Evolutionary conservation across 768 basidiomycete genomes (phyloP).

Genomic region (Tulasnella sp.): DNA sequence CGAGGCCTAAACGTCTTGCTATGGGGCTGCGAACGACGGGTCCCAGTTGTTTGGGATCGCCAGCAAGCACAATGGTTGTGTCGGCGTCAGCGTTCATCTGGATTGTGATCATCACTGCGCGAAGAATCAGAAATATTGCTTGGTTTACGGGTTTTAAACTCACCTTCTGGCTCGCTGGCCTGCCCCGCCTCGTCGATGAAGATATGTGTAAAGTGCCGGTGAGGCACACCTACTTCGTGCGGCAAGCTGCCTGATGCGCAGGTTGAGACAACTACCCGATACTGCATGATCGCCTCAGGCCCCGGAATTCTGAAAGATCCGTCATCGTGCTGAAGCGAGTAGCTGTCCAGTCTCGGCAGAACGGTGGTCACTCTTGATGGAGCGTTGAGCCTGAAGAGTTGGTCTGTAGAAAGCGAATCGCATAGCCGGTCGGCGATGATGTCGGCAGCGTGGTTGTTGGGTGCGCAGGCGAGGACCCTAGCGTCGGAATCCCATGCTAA

Average conservation of each 20-base stretch:
- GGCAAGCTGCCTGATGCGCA: slow-evolving; percentile 64
- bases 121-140: slow-evolving; percentile 66
- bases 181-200: slow-evolving; percentile 76
- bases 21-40: slow-evolving; percentile 65
- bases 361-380: slow-evolving; percentile 22
- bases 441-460: slow-evolving; percentile 34
- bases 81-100: slow-evolving; percentile 57
- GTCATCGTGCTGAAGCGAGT: neutral
- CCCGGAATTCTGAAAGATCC: slow-evolving; percentile 43
- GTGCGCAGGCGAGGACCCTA: slow-evolving; percentile 31
- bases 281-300: slow-evolving; percentile 48
- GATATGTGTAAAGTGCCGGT: slow-evolving; percentile 70
- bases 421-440: slow-evolving; percentile 25
- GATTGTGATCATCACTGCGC: slow-evolving; percentile 67
- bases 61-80: slow-evolving; percentile 66
- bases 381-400: slow-evolving; percentile 38
- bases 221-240: slow-evolving; percentile 58
- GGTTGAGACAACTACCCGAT: slow-evolving; percentile 62
- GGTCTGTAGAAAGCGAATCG: neutral
- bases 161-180: slow-evolving; percentile 66
- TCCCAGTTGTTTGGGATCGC: slow-evolving; percentile 73
- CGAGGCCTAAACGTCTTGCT: slow-evolving; percentile 60
- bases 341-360: slow-evolving; percentile 10
- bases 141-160: slow-evolving; percentile 39
- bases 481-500: neutral